These are phyloP conservation scores for Diaporthe velutina DNA, from an alignment of 2,329 filamentous ascomycete species.

Conservation along the genomic window DNA sequence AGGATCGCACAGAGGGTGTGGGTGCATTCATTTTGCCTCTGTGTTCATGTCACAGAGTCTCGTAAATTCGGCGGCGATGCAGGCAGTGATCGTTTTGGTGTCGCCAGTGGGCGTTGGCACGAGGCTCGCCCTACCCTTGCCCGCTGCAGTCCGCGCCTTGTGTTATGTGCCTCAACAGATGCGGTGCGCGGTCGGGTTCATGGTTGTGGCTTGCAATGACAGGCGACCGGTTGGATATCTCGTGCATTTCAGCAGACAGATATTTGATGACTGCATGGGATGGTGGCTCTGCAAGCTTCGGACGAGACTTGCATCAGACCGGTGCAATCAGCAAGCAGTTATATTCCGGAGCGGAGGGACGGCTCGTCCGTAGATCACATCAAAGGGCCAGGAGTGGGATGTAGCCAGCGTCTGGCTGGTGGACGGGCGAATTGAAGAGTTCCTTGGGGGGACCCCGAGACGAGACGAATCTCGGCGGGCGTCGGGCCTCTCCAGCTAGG, in stretches of 20 bases:
- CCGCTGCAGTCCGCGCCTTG: conserved; percentile 17
- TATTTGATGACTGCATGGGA: conserved; percentile 28
- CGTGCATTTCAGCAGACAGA: conserved; percentile 10
- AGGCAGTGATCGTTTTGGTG: background rate
- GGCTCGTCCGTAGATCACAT: background rate
- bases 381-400: background rate
- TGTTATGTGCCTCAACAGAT: background rate
- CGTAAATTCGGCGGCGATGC: background rate
- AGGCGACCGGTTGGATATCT: conserved; percentile 6
- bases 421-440: background rate
- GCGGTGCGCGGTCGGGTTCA: background rate
- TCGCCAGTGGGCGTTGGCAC: background rate
- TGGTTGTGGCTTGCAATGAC: conserved; percentile 22
- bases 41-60: background rate
- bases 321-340: background rate
- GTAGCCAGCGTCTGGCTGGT: background rate
- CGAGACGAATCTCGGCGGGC: conserved; percentile 21
- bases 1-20: background rate
- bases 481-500: conserved; percentile 23
- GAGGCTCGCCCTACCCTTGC: background rate
- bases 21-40: background rate
- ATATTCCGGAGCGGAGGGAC: background rate
- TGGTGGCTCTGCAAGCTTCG: conserved; percentile 3
- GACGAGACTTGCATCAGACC: background rate
- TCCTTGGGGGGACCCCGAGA: background rate